Evolutionary conservation across 805 yeast species (phyloP).

Genomic region (Zygosaccharomyces rouxii): DNA sequence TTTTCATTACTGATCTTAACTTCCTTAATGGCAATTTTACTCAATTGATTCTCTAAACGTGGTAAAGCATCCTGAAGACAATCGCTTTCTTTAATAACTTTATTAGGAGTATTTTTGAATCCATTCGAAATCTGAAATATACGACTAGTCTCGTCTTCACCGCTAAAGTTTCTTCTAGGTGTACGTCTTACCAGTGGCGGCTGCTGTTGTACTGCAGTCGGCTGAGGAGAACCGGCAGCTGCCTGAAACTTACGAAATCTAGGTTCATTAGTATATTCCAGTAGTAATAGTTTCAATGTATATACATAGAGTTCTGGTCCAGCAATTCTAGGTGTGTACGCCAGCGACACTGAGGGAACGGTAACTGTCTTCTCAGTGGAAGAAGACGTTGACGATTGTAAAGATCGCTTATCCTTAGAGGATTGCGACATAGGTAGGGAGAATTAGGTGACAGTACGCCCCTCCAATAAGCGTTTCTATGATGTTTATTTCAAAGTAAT

Average conservation of each 20-base stretch:
- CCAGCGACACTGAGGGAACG: conserved; percentile 10
- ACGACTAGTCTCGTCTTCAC: conserved; percentile 10
- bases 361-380: conserved; percentile 8
- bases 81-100: conserved; percentile 26
- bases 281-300: conserved; percentile 49
- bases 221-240: conserved; percentile 44
- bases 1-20: conserved; percentile 39
- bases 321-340: conserved; percentile 6
- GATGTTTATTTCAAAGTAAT: neutral
- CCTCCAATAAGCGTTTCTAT: neutral
- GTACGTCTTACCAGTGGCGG: conserved; percentile 6
- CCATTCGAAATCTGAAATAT: conserved; percentile 14
- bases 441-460: neutral
- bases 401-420: neutral
- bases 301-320: conserved; percentile 43
- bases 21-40: conserved; percentile 45
- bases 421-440: neutral
- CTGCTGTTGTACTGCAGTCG: neutral
- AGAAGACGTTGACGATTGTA: conserved; percentile 6
- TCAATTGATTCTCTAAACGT: conserved; percentile 40
- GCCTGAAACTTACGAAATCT: conserved; percentile 41
- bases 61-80: conserved; percentile 37
- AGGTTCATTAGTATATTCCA: conserved; percentile 63
- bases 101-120: conserved; percentile 1
- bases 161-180: conserved; percentile 2